These are phyloP conservation scores for Apiospora aurea DNA, from an alignment of 2,329 filamentous ascomycete species.

Conservation along the genomic window DNA sequence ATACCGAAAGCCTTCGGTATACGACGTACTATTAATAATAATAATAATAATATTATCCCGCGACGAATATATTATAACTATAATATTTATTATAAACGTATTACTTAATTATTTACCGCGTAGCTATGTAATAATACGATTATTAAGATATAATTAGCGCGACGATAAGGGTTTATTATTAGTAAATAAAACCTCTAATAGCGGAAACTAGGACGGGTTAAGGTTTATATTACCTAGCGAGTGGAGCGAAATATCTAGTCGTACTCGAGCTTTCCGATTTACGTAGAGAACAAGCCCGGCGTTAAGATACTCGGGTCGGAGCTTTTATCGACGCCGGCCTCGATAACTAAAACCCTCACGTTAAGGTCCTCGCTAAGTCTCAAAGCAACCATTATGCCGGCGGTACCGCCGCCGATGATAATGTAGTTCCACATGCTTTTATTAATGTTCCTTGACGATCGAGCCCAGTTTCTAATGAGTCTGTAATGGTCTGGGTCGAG, in stretches of 20 bases:
- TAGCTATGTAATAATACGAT: constrained; percentile 15
- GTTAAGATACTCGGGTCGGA: constrained; percentile 24
- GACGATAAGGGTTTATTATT: neutral
- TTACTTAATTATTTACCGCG: constrained; percentile 26
- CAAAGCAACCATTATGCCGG: constrained; percentile 33
- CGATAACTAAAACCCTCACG: constrained; percentile 27
- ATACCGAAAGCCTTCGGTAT: too few relatives aligned
- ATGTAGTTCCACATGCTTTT: constrained; percentile 28
- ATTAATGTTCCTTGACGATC: neutral
- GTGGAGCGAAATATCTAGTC: constrained; percentile 27
- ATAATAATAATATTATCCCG: too few relatives aligned
- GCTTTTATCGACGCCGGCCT: constrained; percentile 26
- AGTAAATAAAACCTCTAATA: neutral
- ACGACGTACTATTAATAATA: too few relatives aligned
- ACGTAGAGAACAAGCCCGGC: constrained; percentile 27
- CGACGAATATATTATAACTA: constrained; percentile 25
- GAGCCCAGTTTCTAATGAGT: too few relatives aligned
- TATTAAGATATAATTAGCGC: constrained; percentile 19
- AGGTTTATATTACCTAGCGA: constrained; percentile 21
- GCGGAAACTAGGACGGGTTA: neutral
- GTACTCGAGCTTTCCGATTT: constrained; percentile 30
- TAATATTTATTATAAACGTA: constrained; percentile 25
- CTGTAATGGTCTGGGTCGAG: neutral
- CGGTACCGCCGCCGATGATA: constrained; percentile 35
- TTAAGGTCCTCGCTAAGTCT: constrained; percentile 29